Evolutionary conservation across 441 rosid genomes (phyloP).

Genomic region (Rhodomyrtus psidioides): DNA sequence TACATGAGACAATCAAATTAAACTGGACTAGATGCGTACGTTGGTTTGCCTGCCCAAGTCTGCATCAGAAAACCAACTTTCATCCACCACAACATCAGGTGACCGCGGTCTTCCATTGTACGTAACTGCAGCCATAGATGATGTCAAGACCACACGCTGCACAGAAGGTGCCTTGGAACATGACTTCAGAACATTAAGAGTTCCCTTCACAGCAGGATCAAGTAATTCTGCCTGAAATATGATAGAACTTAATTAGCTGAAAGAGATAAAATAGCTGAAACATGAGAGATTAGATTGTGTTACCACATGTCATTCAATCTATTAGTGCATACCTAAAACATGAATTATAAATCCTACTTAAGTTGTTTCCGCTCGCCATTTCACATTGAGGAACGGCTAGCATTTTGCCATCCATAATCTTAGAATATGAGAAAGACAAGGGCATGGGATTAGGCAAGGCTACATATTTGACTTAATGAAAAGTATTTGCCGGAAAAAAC

Average conservation of each 20-base stretch:
- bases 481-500: not conserved
- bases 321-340: not conserved
- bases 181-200: constrained; percentile 69
- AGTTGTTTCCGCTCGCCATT: not conserved
- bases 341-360: not conserved
- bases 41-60: constrained; percentile 49
- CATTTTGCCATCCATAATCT: not conserved
- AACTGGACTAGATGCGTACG: constrained; percentile 24
- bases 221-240: constrained; percentile 57
- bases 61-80: constrained; percentile 73
- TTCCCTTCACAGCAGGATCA: constrained; percentile 92
- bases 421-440: not conserved
- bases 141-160: constrained; percentile 72
- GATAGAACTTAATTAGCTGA: not conserved
- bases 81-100: constrained; percentile 76
- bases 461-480: not conserved
- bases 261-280: not conserved
- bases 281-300: not conserved
- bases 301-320: not conserved
- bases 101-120: constrained; percentile 60
- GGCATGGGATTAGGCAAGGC: not conserved
- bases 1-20: not conserved
- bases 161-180: constrained; percentile 60
- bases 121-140: constrained; percentile 77
- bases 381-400: not conserved